Percentiles rank a stretch among this genome's conserved stretches.
Conservation (phyloP, 2,329 filamentous ascomycete genomes). For the Fusarium nisikadoi region DNA sequence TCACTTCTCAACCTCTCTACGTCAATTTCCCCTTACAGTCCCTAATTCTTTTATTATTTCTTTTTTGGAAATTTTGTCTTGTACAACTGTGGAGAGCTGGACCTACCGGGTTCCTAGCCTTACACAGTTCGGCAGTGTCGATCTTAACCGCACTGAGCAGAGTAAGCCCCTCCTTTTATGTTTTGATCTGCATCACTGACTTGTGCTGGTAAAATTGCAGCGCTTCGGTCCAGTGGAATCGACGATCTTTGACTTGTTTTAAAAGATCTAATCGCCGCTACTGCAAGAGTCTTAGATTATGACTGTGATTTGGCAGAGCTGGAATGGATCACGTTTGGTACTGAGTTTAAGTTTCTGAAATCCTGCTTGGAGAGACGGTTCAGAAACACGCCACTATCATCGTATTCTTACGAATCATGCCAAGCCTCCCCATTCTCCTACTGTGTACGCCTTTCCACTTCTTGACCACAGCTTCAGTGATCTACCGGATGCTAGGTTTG, state of each 20-base stretch:
- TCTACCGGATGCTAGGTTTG: not conserved
- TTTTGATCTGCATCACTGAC: slow-evolving; percentile 4
- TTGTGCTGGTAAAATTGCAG: not conserved
- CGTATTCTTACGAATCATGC: not conserved
- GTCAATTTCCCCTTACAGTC: slow-evolving; percentile 6
- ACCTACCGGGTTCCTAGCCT: not conserved
- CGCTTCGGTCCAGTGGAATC: not conserved
- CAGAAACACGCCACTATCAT: not conserved
- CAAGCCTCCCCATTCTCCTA: not conserved
- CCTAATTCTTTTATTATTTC: not conserved
- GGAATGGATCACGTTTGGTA: not conserved
- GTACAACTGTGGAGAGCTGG: not conserved
- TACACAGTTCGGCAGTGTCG: not conserved
- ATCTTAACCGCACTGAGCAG: not conserved
- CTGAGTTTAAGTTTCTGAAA: not conserved
- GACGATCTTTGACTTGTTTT: not conserved
- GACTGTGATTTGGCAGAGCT: not conserved
- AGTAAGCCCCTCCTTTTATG: not conserved
- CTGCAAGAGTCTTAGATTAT: not conserved
- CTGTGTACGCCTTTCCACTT: not conserved
- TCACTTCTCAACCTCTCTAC: not conserved
- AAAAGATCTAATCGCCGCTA: not conserved
- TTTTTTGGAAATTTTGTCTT: not conserved
- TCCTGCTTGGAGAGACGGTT: not conserved
- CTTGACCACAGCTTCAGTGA: not conserved